A percentile compares a stretch with the other conserved stretches of the same genome.
Conservation (phyloP, 805 yeast genomes). For the Vanderwaltozyma yarrowii region DNA sequence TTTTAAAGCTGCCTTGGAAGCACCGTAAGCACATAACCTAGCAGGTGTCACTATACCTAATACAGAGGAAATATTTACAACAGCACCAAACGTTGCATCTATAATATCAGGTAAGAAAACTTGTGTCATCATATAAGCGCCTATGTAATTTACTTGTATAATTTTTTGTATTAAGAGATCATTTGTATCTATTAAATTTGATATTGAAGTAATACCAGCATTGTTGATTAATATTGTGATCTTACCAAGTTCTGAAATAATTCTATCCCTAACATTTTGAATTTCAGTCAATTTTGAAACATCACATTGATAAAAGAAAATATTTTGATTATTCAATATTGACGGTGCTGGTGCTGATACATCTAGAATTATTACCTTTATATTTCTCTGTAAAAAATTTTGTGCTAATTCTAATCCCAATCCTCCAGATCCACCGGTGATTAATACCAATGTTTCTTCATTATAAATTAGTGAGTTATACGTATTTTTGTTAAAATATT, state of each 20-base stretch:
- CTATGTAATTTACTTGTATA: conserved; percentile 56
- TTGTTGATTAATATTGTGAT: conserved; percentile 71
- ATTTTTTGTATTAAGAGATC: conserved; percentile 52
- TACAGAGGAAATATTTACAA: conserved; percentile 75
- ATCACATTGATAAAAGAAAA: conserved; percentile 57
- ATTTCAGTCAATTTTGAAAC: conserved; percentile 47
- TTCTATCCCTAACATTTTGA: conserved; percentile 28
- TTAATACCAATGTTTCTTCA: conserved; percentile 35
- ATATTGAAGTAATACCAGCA: conserved; percentile 67
- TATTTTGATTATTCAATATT: conserved; percentile 29
- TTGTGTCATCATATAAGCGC: conserved; percentile 62
- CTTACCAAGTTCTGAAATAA: conserved; percentile 40
- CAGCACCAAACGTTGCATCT: conserved; percentile 49
- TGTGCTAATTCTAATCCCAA: conserved; percentile 58
- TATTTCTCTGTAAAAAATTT: conserved; percentile 34
- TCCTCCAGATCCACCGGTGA: conserved; percentile 83
- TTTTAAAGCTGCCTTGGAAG: conserved; percentile 78
- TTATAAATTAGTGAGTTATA: background rate
- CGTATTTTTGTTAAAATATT: no score
- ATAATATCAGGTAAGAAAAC: conserved; percentile 69
- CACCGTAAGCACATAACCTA: conserved; percentile 70
- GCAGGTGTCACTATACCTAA: conserved; percentile 83
- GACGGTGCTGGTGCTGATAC: conserved; percentile 27
- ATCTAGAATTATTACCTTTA: conserved; percentile 60
- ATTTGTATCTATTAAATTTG: conserved; percentile 42